Conservation (phyloP, 371 early-diverging fungal species). For the Mucor mucedo region DNA sequence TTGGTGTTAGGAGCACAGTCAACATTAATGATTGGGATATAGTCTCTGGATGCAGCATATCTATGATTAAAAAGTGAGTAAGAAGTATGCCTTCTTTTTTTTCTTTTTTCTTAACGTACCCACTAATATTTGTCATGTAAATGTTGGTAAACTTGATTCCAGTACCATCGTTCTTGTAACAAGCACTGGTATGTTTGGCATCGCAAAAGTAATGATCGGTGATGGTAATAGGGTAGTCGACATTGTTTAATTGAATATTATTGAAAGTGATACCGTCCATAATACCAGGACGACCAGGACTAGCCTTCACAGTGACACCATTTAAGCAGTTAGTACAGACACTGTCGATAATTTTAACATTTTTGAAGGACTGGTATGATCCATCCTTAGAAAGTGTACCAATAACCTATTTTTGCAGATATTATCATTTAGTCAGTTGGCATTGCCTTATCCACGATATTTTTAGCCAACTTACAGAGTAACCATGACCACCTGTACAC, state of each 20-base stretch:
- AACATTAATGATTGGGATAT: slow-evolving; percentile 31
- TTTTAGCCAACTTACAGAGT: slow-evolving; percentile 4
- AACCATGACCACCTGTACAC: slow-evolving; percentile 41
- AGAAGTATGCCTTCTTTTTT: neutral
- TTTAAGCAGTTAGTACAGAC: slow-evolving; percentile 41
- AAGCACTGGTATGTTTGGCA: slow-evolving; percentile 22
- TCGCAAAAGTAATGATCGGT: slow-evolving; percentile 43
- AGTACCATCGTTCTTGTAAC: slow-evolving; percentile 24
- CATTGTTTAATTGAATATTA: slow-evolving; percentile 28
- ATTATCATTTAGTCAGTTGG: too few relatives aligned
- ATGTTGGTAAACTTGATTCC: slow-evolving; percentile 38
- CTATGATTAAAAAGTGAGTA: neutral
- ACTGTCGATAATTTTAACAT: slow-evolving; percentile 27
- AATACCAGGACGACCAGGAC: slow-evolving; percentile 38
- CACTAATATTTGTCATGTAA: slow-evolving; percentile 29
- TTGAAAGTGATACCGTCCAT: slow-evolving; percentile 34
- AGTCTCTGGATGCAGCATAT: slow-evolving; percentile 15
- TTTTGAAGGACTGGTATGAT: slow-evolving; percentile 25
- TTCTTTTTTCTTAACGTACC: slow-evolving; percentile 8
- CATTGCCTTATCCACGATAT: too few relatives aligned
- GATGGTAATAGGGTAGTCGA: slow-evolving; percentile 38
- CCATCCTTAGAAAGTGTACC: slow-evolving; percentile 42
- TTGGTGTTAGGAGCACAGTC: slow-evolving; percentile 35
- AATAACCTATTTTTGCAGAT: slow-evolving; percentile 11
- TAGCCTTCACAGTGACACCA: slow-evolving; percentile 44